A percentile compares a stretch with the other conserved stretches of the same genome.
Evolutionary conservation across 345 rosid species (phyloP).

Genomic region (Arabidopsis suecica): DNA sequence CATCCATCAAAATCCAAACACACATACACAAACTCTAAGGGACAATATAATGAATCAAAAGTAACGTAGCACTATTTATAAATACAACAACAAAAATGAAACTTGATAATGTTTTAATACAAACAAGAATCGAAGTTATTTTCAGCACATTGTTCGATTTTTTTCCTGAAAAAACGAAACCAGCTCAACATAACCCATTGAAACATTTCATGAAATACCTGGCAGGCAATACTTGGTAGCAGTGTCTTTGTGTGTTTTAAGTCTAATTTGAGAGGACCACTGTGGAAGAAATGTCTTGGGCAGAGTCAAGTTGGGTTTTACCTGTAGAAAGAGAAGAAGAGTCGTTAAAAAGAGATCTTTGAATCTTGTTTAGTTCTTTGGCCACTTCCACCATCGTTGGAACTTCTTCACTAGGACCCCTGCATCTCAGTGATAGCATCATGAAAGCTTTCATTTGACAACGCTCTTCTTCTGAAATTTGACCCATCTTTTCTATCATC

Average conservation of each 20-base stretch:
- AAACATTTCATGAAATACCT: neutral
- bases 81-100: too few species aligned
- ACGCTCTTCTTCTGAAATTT: neutral
- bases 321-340: neutral
- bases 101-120: neutral
- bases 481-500: neutral
- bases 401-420: neutral
- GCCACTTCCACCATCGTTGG: slow-evolving; percentile 8
- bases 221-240: neutral
- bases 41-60: too few species aligned
- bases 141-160: neutral
- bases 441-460: neutral
- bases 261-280: neutral
- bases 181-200: neutral
- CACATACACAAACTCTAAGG: neutral
- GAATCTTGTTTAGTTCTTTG: neutral
- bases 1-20: neutral
- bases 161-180: neutral
- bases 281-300: neutral
- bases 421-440: neutral
- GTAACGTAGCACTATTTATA: neutral
- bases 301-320: neutral
- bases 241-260: neutral
- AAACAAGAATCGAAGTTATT: neutral
- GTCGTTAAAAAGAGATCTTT: neutral